Conservation (phyloP, 495 filamentous ascomycete genomes). For the Penicillium paxilli region DNA sequence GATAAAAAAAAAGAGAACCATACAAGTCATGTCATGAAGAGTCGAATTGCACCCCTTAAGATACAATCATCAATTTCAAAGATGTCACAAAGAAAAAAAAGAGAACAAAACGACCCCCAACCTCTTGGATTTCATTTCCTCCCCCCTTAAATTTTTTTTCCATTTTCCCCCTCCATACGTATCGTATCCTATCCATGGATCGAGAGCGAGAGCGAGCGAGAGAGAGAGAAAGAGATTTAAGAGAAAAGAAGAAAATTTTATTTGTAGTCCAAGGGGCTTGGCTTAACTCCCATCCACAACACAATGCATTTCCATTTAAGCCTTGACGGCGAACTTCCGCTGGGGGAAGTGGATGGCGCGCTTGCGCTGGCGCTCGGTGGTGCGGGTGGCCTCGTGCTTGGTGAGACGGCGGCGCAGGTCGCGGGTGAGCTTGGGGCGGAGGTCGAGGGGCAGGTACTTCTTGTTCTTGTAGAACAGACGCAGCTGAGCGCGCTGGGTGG, state of each 20-base stretch:
- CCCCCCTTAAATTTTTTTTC: too few species aligned
- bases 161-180: too few species aligned
- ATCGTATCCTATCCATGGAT: too few species aligned
- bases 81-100: slow-evolving; percentile 36
- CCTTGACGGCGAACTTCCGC: slow-evolving; percentile 98
- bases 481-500: slow-evolving; percentile 95
- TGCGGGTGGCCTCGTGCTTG: slow-evolving; percentile 77
- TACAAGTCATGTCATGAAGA: slow-evolving; percentile 42
- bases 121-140: neutral
- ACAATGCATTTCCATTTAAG: slow-evolving; percentile 38
- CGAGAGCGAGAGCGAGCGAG: too few species aligned
- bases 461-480: slow-evolving; percentile 99
- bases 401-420: slow-evolving; percentile 91
- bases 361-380: slow-evolving; percentile 92
- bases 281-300: slow-evolving; percentile 9
- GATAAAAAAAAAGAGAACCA: too few species aligned
- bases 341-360: slow-evolving; percentile 92
- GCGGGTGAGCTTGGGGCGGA: slow-evolving; percentile 95
- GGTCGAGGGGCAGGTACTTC: slow-evolving; percentile 97
- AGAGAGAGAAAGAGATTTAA: too few species aligned
- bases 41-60: slow-evolving; percentile 49
- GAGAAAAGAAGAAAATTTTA: neutral
- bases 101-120: slow-evolving; percentile 41
- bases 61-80: slow-evolving; percentile 45
- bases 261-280: slow-evolving; percentile 28